These are phyloP conservation scores for Parastagonospora nodorum DNA, from an alignment of 2,329 filamentous ascomycete species.

Conservation along the genomic window DNA sequence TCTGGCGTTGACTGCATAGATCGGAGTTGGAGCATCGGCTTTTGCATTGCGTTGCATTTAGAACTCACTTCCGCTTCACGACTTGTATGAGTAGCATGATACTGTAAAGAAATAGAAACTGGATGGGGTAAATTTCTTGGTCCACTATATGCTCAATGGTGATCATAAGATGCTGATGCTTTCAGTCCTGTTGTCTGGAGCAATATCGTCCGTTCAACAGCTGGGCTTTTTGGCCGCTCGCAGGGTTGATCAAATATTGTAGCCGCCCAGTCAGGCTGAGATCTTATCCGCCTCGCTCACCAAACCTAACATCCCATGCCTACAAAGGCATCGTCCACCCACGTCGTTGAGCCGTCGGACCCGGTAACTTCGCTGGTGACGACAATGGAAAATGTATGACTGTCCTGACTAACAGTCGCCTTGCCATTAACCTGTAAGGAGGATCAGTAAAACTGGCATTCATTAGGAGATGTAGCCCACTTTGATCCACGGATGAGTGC, in stretches of 20 bases:
- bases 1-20: neutral
- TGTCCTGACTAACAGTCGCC: slow-evolving; percentile 6
- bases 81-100: neutral
- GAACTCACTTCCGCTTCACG: neutral
- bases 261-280: neutral
- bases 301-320: slow-evolving; percentile 9
- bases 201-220: too few relatives aligned
- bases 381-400: slow-evolving; percentile 17
- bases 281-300: neutral
- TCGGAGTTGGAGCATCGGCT: neutral
- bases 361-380: slow-evolving; percentile 16
- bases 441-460: too few relatives aligned
- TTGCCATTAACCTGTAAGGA: neutral
- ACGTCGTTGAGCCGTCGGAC: slow-evolving; percentile 12
- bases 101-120: neutral
- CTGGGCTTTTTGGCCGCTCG: too few relatives aligned
- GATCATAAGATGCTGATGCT: too few relatives aligned
- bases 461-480: slow-evolving; percentile 2
- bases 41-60: neutral
- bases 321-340: slow-evolving; percentile 22
- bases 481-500: slow-evolving; percentile 12
- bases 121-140: too few relatives aligned
- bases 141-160: too few relatives aligned
- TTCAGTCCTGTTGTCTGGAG: too few relatives aligned
- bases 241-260: neutral